Evolutionary conservation across 176 grass and related monocot genomes (phyloP).

Genomic region (Hsuehochloa calcarea): DNA sequence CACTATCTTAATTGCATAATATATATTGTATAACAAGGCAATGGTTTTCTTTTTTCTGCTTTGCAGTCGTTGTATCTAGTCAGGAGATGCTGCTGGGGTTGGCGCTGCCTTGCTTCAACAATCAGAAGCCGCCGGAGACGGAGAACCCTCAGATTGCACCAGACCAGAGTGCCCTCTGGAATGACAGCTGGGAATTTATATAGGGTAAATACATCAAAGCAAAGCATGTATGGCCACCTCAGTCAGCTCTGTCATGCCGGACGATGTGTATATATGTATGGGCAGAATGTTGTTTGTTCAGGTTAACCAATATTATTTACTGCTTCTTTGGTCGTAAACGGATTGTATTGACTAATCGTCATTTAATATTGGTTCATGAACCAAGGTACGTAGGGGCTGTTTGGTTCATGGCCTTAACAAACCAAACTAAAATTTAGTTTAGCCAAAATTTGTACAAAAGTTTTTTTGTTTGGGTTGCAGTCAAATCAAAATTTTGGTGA

Average conservation of each 20-base stretch:
- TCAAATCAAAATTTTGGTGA: too few species aligned
- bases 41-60: neutral
- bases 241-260: neutral
- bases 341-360: slow-evolving; percentile 27
- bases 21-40: neutral
- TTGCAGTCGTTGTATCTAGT: slow-evolving; percentile 38
- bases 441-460: too few species aligned
- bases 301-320: slow-evolving; percentile 13
- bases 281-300: slow-evolving; percentile 37
- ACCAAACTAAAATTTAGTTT: too few species aligned
- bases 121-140: slow-evolving; percentile 4
- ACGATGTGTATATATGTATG: slow-evolving; percentile 58
- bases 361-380: too few species aligned
- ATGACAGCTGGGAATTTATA: slow-evolving; percentile 39
- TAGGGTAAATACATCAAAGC: slow-evolving; percentile 42
- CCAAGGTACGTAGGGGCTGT: neutral
- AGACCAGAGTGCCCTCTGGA: slow-evolving; percentile 11
- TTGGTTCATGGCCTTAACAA: too few species aligned
- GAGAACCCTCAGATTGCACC: neutral
- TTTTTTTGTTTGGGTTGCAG: too few species aligned
- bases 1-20: neutral
- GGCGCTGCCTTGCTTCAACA: slow-evolving; percentile 16
- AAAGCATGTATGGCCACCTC: slow-evolving; percentile 33
- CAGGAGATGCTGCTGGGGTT: slow-evolving; percentile 22
- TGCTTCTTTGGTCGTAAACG: slow-evolving; percentile 5